These are phyloP conservation scores for Beauveria australis DNA, from an alignment of 2,329 filamentous ascomycete genomes.

Conservation along the genomic window DNA sequence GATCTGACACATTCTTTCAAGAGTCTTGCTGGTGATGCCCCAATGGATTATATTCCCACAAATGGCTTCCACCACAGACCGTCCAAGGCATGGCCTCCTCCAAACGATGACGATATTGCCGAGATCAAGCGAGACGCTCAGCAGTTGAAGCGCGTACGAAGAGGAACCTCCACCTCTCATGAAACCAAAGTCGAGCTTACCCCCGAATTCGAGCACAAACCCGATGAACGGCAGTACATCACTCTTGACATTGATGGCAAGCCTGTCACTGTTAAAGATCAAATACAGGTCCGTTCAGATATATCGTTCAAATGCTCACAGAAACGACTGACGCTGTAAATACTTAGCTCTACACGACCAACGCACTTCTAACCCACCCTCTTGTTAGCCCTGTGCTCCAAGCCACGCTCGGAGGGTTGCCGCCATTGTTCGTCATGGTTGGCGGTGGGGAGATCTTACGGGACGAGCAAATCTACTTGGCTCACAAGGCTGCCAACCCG, in stretches of 20 bases:
- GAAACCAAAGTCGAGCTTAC: neutral
- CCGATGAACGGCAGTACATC: slow-evolving; percentile 30
- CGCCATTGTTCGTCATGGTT: slow-evolving; percentile 76
- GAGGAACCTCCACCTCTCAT: neutral
- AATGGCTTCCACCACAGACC: slow-evolving; percentile 87
- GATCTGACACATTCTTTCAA: slow-evolving; percentile 95
- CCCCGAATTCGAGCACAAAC: neutral
- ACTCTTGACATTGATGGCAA: slow-evolving; percentile 65
- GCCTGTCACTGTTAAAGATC: slow-evolving; percentile 69
- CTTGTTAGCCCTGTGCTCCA: slow-evolving; percentile 85
- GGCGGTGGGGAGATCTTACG: slow-evolving; percentile 84
- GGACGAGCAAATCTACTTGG: slow-evolving; percentile 91
- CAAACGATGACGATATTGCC: slow-evolving; percentile 66
- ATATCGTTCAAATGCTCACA: neutral
- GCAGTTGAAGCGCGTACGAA: slow-evolving; percentile 25
- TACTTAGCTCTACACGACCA: slow-evolving; percentile 62
- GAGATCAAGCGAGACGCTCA: slow-evolving; percentile 43
- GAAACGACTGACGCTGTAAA: neutral
- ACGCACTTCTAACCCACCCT: slow-evolving; percentile 76
- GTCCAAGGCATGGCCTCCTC: slow-evolving; percentile 85
- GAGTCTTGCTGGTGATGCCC: slow-evolving; percentile 65
- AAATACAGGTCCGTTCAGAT: slow-evolving; percentile 66
- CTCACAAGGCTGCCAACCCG: slow-evolving; percentile 89
- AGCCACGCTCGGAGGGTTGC: slow-evolving; percentile 79
- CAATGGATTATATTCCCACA: slow-evolving; percentile 79